Percentiles rank a stretch among this genome's conserved stretches.
Conservation (phyloP, 305 asterid species). For the Petunia hybrid region DNA sequence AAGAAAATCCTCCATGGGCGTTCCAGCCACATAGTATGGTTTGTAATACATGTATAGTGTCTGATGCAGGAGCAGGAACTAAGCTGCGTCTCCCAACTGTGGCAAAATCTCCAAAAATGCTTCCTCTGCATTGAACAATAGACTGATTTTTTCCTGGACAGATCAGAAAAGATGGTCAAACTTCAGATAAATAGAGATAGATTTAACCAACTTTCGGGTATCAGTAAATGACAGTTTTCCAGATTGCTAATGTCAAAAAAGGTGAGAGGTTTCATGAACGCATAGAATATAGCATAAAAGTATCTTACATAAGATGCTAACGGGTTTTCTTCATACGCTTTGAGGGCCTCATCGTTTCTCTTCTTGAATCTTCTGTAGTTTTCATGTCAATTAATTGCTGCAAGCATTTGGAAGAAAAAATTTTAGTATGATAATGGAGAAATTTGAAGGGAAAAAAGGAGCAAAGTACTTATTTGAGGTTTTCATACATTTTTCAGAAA, state of each 20-base stretch:
- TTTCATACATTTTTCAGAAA: background rate
- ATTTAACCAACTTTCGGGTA: background rate
- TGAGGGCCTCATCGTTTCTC: constrained; percentile 63
- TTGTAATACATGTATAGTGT: background rate
- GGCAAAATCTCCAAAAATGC: background rate
- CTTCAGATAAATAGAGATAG: constrained; percentile 3
- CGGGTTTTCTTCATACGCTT: constrained; percentile 68
- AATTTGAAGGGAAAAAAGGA: background rate
- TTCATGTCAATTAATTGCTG: constrained; percentile 67
- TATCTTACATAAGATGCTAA: constrained; percentile 38
- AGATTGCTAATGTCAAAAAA: background rate
- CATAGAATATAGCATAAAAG: background rate
- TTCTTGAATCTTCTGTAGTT: constrained; percentile 58
- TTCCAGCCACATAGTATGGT: background rate
- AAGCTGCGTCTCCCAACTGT: background rate
- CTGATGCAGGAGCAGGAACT: constrained; percentile 1
- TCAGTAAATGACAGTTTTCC: background rate
- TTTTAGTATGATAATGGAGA: background rate
- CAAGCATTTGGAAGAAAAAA: constrained; percentile 31
- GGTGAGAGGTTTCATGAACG: constrained; percentile 12
- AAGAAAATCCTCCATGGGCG: background rate
- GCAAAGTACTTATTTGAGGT: background rate
- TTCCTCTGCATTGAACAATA: background rate
- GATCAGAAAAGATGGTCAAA: constrained; percentile 3
- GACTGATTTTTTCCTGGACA: background rate